Evolutionary conservation across 352 stramenopile species (phyloP).

Genomic region (Globisporangium paddicum): DNA sequence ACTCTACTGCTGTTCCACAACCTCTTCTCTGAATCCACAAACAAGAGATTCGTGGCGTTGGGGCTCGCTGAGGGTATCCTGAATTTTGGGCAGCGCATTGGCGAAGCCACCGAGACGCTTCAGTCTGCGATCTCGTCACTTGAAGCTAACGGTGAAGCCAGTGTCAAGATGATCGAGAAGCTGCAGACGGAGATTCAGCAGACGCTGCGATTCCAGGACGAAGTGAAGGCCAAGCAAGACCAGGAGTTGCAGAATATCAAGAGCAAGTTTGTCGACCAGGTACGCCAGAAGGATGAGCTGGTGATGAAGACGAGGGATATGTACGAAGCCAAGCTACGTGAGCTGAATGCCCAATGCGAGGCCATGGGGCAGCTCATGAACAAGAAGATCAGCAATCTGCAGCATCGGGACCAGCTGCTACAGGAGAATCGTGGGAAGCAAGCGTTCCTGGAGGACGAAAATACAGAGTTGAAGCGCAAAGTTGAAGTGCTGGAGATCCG

Average conservation of each 20-base stretch:
- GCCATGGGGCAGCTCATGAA: conserved; percentile 70
- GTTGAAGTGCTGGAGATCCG: conserved; percentile 73
- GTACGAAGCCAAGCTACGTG: conserved; percentile 62
- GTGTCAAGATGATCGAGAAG: conserved; percentile 42
- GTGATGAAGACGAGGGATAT: conserved; percentile 45
- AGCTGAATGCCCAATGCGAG: conserved; percentile 63
- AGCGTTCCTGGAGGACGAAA: conserved; percentile 63
- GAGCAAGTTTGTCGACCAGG: conserved; percentile 53
- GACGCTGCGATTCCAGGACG: conserved; percentile 46
- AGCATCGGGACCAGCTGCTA: conserved; percentile 65
- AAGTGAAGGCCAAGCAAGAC: conserved; percentile 55
- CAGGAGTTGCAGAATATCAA: conserved; percentile 57
- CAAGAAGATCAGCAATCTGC: conserved; percentile 61
- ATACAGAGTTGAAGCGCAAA: conserved; percentile 70
- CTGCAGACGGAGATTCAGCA: conserved; percentile 59
- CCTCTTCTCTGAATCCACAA: conserved; percentile 32
- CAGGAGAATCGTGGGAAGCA: conserved; percentile 59
- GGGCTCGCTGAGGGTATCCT: conserved; percentile 61
- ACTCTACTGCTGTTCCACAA: conserved; percentile 53
- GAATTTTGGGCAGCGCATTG: conserved; percentile 40
- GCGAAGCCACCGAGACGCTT: conserved; percentile 50
- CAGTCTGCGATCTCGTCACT: conserved; percentile 48
- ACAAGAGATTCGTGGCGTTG: conserved; percentile 55
- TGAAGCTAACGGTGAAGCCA: conserved; percentile 39
- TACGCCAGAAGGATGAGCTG: conserved; percentile 64